Percentiles rank a stretch among this genome's conserved stretches.
Conservation (phyloP, 2,329 filamentous ascomycete species). For the Cadophora sp. region DNA sequence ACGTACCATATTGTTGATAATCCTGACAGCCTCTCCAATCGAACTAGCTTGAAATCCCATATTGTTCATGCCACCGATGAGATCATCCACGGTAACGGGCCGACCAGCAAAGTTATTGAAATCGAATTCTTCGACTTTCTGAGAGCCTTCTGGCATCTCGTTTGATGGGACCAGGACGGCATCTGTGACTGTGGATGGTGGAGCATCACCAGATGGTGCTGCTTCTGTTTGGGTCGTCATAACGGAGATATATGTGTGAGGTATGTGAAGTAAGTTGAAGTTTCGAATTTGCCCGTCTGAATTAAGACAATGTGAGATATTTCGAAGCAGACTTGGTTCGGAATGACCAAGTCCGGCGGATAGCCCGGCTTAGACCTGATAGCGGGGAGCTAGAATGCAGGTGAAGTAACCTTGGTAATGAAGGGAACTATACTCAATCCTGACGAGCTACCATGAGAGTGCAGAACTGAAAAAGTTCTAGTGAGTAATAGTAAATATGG, state of each 20-base stretch:
- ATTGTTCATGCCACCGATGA: slow-evolving; percentile 79
- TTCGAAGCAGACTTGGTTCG: too few relatives aligned
- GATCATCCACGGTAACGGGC: slow-evolving; percentile 83
- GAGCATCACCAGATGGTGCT: slow-evolving; percentile 15
- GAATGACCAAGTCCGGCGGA: neutral
- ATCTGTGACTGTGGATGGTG: slow-evolving; percentile 69
- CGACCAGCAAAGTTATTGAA: slow-evolving; percentile 81
- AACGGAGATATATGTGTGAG: neutral
- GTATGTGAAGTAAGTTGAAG: neutral
- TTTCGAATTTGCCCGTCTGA: neutral
- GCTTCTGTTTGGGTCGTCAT: slow-evolving; percentile 17
- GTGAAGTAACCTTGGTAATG: neutral
- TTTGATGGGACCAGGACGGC: slow-evolving; percentile 87
- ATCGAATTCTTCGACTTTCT: slow-evolving; percentile 87
- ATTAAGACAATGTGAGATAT: neutral
- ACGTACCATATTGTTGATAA: slow-evolving; percentile 98
- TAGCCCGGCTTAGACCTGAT: neutral
- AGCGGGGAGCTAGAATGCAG: neutral
- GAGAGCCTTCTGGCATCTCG: slow-evolving; percentile 78
- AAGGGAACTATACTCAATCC: neutral
- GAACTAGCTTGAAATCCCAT: slow-evolving; percentile 88
- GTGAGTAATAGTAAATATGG: neutral
- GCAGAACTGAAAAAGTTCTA: neutral
- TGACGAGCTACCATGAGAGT: neutral
- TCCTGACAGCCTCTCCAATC: slow-evolving; percentile 84